phyloP scores from a whole-genome alignment of 129 eudicot genomes.

The Flaveria sonorensis region DNA sequence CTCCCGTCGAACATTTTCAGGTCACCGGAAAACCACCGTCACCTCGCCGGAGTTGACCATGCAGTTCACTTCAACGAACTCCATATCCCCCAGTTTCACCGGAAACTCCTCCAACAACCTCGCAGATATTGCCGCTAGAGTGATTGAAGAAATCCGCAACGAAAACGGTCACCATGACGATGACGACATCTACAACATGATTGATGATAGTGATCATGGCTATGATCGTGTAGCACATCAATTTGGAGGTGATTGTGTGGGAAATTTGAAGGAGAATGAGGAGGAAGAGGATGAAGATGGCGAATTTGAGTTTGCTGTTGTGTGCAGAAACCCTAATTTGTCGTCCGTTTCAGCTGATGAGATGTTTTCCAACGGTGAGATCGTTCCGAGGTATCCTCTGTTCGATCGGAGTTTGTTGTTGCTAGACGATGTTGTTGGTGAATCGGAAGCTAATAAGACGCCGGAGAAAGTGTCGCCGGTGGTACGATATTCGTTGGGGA shows the following conservation, averaged over 20 bases:
- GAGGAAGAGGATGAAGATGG: slow-evolving; percentile 40
- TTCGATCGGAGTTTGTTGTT: slow-evolving; percentile 54
- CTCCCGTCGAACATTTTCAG: slow-evolving; percentile 17
- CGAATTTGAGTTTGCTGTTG: slow-evolving; percentile 64
- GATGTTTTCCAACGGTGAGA: slow-evolving; percentile 66
- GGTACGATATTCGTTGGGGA: slow-evolving; percentile 49
- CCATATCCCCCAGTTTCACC: slow-evolving; percentile 66
- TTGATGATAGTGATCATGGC: slow-evolving; percentile 24
- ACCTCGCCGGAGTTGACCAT: slow-evolving; percentile 30
- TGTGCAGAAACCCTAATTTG: slow-evolving; percentile 14
- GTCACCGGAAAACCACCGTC: not conserved
- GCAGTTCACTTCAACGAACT: slow-evolving; percentile 39
- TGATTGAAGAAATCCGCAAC: slow-evolving; percentile 47
- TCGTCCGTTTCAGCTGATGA: slow-evolving; percentile 66
- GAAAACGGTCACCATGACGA: slow-evolving; percentile 25
- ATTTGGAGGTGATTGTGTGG: not conserved
- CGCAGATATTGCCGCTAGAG: slow-evolving; percentile 66
- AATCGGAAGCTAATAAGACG: slow-evolving; percentile 16
- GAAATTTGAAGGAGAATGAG: slow-evolving; percentile 11
- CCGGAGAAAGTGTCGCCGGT: slow-evolving; percentile 10
- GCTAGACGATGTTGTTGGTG: slow-evolving; percentile 1
- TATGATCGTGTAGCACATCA: not conserved
- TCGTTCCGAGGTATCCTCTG: slow-evolving; percentile 60
- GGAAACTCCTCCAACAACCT: slow-evolving; percentile 48
- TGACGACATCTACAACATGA: not conserved